Percentiles rank a stretch among this genome's conserved stretches.
Conservation (phyloP, 2,329 filamentous ascomycete genomes). For the Claviceps arundinis region DNA sequence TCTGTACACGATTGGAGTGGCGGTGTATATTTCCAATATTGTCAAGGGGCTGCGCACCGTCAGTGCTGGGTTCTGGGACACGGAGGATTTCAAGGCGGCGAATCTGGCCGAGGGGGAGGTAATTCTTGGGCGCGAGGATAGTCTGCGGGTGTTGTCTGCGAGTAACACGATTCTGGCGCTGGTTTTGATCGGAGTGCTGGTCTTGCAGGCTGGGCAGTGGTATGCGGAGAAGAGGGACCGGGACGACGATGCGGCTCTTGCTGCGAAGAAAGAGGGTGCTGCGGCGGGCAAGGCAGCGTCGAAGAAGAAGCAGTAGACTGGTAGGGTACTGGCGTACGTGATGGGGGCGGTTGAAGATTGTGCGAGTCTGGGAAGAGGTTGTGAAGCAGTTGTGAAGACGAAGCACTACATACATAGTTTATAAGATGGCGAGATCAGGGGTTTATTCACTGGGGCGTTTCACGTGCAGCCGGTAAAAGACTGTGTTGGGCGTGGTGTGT, state of each 20-base stretch:
- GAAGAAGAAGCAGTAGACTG: constrained; percentile 24
- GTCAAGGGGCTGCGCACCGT: constrained; percentile 86
- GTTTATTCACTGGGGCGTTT: too few species aligned
- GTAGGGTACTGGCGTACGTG: too few species aligned
- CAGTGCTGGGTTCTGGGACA: constrained; percentile 51
- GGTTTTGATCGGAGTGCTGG: constrained; percentile 79
- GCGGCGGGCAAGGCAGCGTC: constrained; percentile 14
- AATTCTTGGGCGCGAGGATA: constrained; percentile 73
- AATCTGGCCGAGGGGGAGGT: constrained; percentile 44
- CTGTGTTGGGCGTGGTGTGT: too few species aligned
- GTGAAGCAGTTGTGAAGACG: too few species aligned
- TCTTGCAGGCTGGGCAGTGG: constrained; percentile 94
- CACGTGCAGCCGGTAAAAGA: too few species aligned
- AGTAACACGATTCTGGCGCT: constrained; percentile 94
- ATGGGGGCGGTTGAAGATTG: too few species aligned
- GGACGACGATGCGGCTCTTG: constrained; percentile 59
- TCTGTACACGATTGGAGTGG: constrained; percentile 73
- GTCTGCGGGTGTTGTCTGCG: constrained; percentile 76
- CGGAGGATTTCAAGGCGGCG: constrained; percentile 26
- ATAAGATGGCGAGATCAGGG: too few species aligned
- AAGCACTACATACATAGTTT: too few species aligned
- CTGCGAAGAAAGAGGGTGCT: constrained; percentile 21
- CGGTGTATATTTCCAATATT: constrained; percentile 92
- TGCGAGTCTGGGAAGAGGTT: too few species aligned
- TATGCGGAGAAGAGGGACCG: constrained; percentile 91